Base-by-base conservation (phyloP, 1,284 basidiomycete genomes). In the Ganoderma lucidum region DNA sequence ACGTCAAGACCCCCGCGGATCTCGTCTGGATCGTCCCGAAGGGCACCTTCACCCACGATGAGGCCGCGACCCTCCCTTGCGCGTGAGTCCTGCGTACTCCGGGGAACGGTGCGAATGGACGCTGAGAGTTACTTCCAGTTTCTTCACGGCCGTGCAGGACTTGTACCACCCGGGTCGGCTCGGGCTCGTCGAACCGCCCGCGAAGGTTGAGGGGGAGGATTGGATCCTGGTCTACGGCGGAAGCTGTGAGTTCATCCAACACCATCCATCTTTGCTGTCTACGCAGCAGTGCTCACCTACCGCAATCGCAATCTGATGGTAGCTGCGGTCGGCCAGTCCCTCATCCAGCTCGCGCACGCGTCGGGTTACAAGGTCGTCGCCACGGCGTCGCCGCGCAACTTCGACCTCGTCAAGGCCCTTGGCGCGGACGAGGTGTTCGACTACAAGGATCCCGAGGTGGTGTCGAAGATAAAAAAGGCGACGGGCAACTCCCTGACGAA, bases 401-500 rank as follows among this genome's bases (percentile, higher is more conserved):
- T 76, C 62, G 81, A 79, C 8, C 77, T 83, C 30, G 77, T 85
- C 68, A 82, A 81, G 71, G 67, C 75, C 1, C 78, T 81, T 44
- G 85, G 85, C 4, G 86, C 85, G 0, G 80, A 84, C 62, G 80
- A 73, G 2, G 79, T 81, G 2, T 79, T 83, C 72, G 79, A 83
- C 71, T 76, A 77, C 71, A 51, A 58, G 14, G 76, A 76, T 60
- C 67, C 74, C 3, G 73, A 74, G 8, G 76, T 72, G 2, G 70
- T 77, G 4, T 23, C 30, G 32, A 69, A 75, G 69, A 72, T 79
- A 70, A 77, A 75, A 68, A 64, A 62, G 9, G 73, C 70, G 56
- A 78, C 78, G 2, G 71, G 67, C 15, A 74, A 78, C 66, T 66
- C 71, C 19, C 42, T 78, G 59, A 66, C 65, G 35, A 35, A 63